Conservation (phyloP, 495 filamentous ascomycete genomes). For the Talaromyces ruber region DNA sequence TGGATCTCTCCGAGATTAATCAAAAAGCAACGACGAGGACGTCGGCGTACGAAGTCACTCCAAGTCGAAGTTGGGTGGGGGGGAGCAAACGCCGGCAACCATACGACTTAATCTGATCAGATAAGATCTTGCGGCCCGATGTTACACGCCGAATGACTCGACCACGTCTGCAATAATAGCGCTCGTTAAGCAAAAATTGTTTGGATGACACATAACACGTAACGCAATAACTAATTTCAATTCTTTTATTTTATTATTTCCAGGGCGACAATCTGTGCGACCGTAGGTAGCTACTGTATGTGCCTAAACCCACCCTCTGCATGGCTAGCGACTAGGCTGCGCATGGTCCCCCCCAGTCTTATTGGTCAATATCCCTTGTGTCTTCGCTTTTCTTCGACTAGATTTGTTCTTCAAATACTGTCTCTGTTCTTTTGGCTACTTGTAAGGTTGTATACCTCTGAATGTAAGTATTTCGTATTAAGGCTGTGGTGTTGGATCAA, state of each 20-base stretch:
- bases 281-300: neutral
- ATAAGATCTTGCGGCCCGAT: conserved; percentile 1
- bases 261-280: neutral
- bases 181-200: neutral
- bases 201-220: neutral
- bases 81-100: too few relatives aligned
- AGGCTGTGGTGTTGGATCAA: too few relatives aligned
- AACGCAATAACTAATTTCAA: neutral
- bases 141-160: neutral
- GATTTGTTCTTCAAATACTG: too few relatives aligned
- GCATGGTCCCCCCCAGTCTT: too few relatives aligned
- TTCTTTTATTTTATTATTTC: neutral
- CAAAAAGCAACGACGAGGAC: neutral
- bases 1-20: neutral
- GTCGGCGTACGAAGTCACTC: neutral
- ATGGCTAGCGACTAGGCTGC: neutral
- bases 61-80: neutral
- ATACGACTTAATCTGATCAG: conserved; percentile 2
- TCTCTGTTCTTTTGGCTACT: too few relatives aligned
- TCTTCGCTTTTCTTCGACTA: too few relatives aligned
- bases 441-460: too few relatives aligned
- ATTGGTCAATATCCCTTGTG: too few relatives aligned
- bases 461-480: too few relatives aligned
- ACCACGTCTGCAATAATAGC: neutral
- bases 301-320: neutral